A percentile compares a stretch with the other conserved stretches of the same genome.
phyloP scores from a whole-genome alignment of 108 stramenopile species.

The Skeletonema grethae region DNA sequence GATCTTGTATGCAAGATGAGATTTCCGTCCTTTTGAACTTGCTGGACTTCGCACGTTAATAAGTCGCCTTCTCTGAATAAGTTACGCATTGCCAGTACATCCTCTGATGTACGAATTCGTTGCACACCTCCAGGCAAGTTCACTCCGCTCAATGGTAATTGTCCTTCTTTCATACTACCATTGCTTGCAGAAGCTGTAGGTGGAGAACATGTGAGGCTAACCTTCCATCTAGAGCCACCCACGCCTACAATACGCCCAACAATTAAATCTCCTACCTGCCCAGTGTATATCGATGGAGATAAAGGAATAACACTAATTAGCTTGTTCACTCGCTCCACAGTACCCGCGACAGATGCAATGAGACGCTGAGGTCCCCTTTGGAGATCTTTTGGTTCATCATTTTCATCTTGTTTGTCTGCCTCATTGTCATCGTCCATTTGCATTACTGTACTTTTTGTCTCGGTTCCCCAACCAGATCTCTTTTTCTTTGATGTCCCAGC shows the following conservation, averaged over 20 bases:
- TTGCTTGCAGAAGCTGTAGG: conserved; percentile 36
- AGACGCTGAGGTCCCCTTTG: conserved; percentile 58
- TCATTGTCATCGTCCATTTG: conserved; percentile 26
- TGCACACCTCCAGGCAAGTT: conserved; percentile 94
- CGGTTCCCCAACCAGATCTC: conserved; percentile 35
- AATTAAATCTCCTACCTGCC: conserved; percentile 97
- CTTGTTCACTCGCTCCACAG: conserved; percentile 94
- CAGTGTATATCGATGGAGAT: conserved; percentile 62
- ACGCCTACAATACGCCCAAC: conserved; percentile 93
- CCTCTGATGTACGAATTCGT: conserved; percentile 94
- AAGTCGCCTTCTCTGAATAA: conserved; percentile 92
- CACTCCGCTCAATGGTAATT: conserved; percentile 88
- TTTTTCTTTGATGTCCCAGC: conserved; percentile 32
- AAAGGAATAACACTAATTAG: conserved; percentile 93
- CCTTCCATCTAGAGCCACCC: conserved; percentile 88
- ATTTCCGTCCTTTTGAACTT: conserved; percentile 83
- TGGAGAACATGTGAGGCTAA: conserved; percentile 53
- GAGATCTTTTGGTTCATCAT: conserved; percentile 6
- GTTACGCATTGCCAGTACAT: conserved; percentile 92
- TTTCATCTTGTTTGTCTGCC: conserved; percentile 16
- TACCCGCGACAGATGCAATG: conserved; percentile 89
- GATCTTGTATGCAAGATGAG: conserved; percentile 91
- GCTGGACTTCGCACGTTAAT: conserved; percentile 89
- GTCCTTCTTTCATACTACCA: conserved; percentile 61
- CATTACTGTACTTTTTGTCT: conserved; percentile 32